These are phyloP conservation scores for Schwanniomyces etchellsii DNA, from an alignment of 1,139 yeast genomes.

Conservation along the genomic window DNA sequence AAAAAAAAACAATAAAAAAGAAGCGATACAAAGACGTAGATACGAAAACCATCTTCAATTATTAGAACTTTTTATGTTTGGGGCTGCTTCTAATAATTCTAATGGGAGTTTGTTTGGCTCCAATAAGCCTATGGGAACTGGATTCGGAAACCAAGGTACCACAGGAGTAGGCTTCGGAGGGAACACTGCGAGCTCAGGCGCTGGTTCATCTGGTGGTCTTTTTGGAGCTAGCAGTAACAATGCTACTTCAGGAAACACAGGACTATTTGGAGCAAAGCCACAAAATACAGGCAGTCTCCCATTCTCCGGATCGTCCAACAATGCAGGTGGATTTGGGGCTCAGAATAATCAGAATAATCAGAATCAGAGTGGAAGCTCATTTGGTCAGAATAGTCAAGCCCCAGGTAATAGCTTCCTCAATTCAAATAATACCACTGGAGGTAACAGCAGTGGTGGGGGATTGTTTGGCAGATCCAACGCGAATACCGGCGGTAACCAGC, in stretches of 20 bases:
- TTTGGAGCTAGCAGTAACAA: slow-evolving; percentile 11
- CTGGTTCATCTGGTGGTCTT: slow-evolving; percentile 9
- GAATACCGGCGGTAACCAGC: background rate
- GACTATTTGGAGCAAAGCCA: slow-evolving; percentile 6
- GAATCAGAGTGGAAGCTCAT: slow-evolving; percentile 4
- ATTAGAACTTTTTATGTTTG: too few species aligned
- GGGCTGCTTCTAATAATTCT: slow-evolving; percentile 4
- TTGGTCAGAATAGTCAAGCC: background rate
- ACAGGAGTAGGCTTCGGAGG: background rate
- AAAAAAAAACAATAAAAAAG: background rate
- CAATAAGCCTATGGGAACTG: slow-evolving; percentile 4
- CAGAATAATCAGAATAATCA: background rate
- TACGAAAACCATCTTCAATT: background rate
- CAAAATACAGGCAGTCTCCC: slow-evolving; percentile 1
- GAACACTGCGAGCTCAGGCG: background rate
- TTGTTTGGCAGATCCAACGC: slow-evolving; percentile 4
- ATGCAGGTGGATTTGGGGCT: slow-evolving; percentile 16
- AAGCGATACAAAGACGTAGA: background rate
- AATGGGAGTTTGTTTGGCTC: slow-evolving; percentile 5
- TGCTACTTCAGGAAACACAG: slow-evolving; percentile 3
- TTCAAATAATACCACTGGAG: background rate
- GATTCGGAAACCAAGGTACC: background rate
- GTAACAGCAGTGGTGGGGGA: slow-evolving; percentile 4
- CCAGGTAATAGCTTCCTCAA: background rate
- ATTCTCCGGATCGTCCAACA: too few species aligned